Base-by-base conservation (phyloP, 2,329 filamentous ascomycete genomes). In the Fulvia fulva region DNA sequence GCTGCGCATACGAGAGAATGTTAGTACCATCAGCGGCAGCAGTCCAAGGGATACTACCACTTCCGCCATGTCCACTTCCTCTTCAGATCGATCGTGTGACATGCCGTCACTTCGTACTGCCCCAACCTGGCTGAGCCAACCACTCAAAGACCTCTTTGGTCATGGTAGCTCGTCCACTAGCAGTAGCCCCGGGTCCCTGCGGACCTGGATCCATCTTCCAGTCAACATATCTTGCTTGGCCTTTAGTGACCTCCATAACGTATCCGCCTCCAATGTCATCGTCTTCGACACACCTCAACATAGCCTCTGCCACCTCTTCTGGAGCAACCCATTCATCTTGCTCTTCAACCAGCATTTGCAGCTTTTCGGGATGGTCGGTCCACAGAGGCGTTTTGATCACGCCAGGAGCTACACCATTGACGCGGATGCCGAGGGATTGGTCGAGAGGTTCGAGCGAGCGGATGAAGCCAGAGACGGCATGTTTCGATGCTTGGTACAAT, bases 321-420 rank as follows among this genome's bases (percentile, higher is more conserved):
- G 83, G 76, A n/a, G 78, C 81, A 14, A 84, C 82, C 83, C 83
- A 86, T 58, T 70, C 75, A 65, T 85, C 83, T 14, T 71, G 68
- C 8, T 65, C 69, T 28, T 76, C 72, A 37, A 80, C 75, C 0
- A 86, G 59, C 62, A 81, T 78, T 58, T 73, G 74, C 64, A 85
- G 53, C 67, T 86, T 87, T 69, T 86, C 83, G 0, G 82, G 81
- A 63, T 85, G 77, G 2, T 86, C 83, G 0, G 79, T 83, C 82
- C 83, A 87, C 5, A 86, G 71, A 6, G 84, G 84, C 12, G 84
- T 86, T 61, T 80, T 83, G 64, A 86, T 83, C 1, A 85, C 70
- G 0, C 83, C 84, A 0, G 84, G 84, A 16, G 83, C 82, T 2
- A 86, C 83, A 5, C 78, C 83, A 21, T 83, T 84, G 16, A 86